Evolutionary conservation across 192 early-diverging fungal genomes (phyloP).

Genomic region (Backusella liffmaniae): DNA sequence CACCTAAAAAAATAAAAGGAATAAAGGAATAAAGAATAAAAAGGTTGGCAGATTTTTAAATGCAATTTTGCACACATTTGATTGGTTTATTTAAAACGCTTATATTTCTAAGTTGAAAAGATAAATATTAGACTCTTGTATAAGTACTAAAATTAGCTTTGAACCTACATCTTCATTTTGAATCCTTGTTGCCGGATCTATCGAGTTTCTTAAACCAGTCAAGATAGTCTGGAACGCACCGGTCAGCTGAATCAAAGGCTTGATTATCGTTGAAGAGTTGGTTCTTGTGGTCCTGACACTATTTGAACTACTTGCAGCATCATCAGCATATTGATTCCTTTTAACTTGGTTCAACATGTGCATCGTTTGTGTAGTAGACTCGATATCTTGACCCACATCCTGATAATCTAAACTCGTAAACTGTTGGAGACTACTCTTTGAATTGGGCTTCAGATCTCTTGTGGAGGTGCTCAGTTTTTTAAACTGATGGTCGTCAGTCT

Average conservation of each 20-base stretch:
- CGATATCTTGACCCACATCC: slow-evolving; percentile 76
- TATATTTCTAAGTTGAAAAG: neutral
- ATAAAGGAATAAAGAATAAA: neutral
- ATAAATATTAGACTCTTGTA: neutral
- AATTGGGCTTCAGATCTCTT: too few relatives aligned
- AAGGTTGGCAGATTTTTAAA: neutral
- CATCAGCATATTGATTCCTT: slow-evolving; percentile 65
- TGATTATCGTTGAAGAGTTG: slow-evolving; percentile 86
- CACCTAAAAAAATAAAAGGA: too few relatives aligned
- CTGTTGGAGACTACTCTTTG: neutral
- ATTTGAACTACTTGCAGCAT: slow-evolving; percentile 52
- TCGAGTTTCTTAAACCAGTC: slow-evolving; percentile 87
- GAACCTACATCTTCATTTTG: slow-evolving; percentile 77
- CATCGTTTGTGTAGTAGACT: slow-evolving; percentile 81
- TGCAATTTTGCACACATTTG: neutral
- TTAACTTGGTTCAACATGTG: slow-evolving; percentile 58
- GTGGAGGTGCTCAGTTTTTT: neutral
- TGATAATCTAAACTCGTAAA: slow-evolving; percentile 76
- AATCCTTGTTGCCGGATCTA: slow-evolving; percentile 76
- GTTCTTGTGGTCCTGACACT: slow-evolving; percentile 38
- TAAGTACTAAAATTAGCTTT: neutral
- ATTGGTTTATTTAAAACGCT: neutral
- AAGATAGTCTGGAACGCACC: slow-evolving; percentile 91
- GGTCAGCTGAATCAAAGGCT: slow-evolving; percentile 92
- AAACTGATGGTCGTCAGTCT: neutral